Base-by-base conservation (phyloP, 306 rosid genomes). In the Abrus pulchellus region DNA sequence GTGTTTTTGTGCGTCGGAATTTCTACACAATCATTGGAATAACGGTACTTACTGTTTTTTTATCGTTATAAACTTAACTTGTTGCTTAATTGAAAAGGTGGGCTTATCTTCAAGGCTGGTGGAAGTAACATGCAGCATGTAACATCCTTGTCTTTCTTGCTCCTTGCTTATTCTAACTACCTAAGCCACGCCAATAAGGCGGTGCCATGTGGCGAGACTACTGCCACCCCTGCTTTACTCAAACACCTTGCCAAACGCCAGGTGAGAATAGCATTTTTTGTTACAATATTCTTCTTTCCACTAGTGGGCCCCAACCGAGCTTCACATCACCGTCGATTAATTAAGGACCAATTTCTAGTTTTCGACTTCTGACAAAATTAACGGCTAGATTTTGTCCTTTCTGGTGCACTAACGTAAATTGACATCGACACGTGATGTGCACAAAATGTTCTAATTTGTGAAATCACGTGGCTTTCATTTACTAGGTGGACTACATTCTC, bases 91-190 rank as follows among this genome's bases (percentile, higher is more conserved):
- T 44, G 64, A 20, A 71, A 74, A 96, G 99, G 99, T 85, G 99
- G 98, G 6, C 88, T 96, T 83, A 90, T 96, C 71, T 90, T 89
- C 87, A 96, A 96, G 89, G 91, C 97, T 33, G 98, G 98, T 82
- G 97, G 97, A 10, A 92, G 97, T 74, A 96, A 96, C 97, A 93
- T 96, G 99, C 99, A 96, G 85, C 98, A 95, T 84, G 99, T 95
- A 59, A 95, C 99, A 40, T 93, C 98, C 9, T 79, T 95, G 34
- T 93, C 99, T 36, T 95, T 95, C 90, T 86, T 95, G 10, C 87
- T 95, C 2, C 78, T 93, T 50, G 85, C 94, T 36, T 95, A 93
- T 84, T 93, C 97, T 50, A 95, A 93, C 72, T 95, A 95, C 85
- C 93, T 93, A 36, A 92, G 99, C 86, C 98, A 96, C 47, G 90